phyloP scores from a whole-genome alignment of 192 early-diverging fungal genomes.

The Oehlia diaphana region DNA sequence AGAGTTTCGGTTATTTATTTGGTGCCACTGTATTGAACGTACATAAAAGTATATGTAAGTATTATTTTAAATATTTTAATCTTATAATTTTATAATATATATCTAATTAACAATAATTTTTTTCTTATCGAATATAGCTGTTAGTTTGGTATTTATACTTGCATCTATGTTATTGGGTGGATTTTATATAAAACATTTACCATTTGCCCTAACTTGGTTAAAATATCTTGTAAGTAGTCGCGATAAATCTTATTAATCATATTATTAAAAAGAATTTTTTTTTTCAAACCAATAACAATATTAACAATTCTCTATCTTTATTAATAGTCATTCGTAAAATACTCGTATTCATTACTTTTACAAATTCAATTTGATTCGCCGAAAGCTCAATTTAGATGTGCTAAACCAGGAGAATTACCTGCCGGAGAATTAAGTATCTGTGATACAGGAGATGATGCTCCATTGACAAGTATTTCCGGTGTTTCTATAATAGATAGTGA shows the following conservation, averaged over 20 bases:
- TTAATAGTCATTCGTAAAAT: background rate
- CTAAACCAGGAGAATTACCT: too few species aligned
- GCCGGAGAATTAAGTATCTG: background rate
- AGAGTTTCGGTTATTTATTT: slow-evolving; percentile 21
- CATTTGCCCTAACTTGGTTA: too few species aligned
- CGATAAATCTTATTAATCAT: background rate
- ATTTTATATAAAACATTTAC: too few species aligned
- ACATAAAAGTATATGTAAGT: background rate
- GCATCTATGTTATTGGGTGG: too few species aligned
- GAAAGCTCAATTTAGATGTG: too few species aligned
- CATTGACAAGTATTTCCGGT: background rate
- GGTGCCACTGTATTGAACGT: background rate
- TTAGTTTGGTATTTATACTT: too few species aligned
- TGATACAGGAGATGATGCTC: background rate
- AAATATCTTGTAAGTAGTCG: too few species aligned
- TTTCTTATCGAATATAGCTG: too few species aligned
- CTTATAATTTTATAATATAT: background rate
- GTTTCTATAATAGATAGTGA: background rate
- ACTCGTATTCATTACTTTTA: background rate
- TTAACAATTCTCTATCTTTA: background rate
- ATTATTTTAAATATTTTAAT: background rate
- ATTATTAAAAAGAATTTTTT: background rate
- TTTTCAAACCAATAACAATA: background rate
- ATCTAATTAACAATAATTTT: background rate
- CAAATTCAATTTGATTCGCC: background rate